phyloP scores from a whole-genome alignment of 352 stramenopile species.

The Pythium brassicae region DNA sequence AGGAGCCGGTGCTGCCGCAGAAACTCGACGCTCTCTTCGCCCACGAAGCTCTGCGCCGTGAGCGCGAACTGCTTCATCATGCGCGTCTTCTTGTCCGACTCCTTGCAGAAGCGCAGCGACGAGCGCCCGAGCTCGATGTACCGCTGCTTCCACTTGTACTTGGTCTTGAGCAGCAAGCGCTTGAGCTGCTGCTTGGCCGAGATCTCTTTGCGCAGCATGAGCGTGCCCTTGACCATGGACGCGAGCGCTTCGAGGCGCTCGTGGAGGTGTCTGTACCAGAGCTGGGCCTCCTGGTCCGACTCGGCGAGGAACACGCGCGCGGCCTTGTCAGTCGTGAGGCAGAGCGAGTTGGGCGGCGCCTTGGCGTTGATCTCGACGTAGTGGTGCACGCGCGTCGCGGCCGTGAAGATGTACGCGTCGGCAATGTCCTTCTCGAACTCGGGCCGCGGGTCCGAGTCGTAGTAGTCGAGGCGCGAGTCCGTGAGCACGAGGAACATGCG shows the following conservation, averaged over 20 bases:
- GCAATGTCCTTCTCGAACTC: constrained; percentile 54
- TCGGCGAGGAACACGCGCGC: constrained; percentile 64
- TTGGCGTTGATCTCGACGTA: constrained; percentile 66
- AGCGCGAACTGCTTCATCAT: constrained; percentile 72
- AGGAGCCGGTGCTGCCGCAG: constrained; percentile 31
- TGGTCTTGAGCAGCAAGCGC: constrained; percentile 45
- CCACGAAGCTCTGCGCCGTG: constrained; percentile 45
- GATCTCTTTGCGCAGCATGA: constrained; percentile 59
- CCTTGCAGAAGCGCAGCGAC: constrained; percentile 50
- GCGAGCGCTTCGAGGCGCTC: constrained; percentile 47
- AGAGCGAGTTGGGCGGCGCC: constrained; percentile 51
- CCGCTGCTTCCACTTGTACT: constrained; percentile 61
- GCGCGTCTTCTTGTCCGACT: constrained; percentile 31
- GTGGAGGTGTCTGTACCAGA: constrained; percentile 42
- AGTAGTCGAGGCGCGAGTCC: constrained; percentile 75
- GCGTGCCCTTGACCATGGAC: constrained; percentile 40
- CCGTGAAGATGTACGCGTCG: constrained; percentile 46
- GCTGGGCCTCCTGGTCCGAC: constrained; percentile 32
- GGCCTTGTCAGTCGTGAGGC: constrained; percentile 53
- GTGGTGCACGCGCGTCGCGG: constrained; percentile 36
- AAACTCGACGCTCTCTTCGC: constrained; percentile 53
- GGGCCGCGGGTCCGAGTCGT: constrained; percentile 51
- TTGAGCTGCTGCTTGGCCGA: constrained; percentile 41
- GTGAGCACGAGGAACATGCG: constrained; percentile 74
- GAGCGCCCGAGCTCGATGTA: constrained; percentile 55